These are phyloP conservation scores for Colletotrichum falcatum DNA, from an alignment of 2,329 filamentous ascomycete species.

Conservation along the genomic window DNA sequence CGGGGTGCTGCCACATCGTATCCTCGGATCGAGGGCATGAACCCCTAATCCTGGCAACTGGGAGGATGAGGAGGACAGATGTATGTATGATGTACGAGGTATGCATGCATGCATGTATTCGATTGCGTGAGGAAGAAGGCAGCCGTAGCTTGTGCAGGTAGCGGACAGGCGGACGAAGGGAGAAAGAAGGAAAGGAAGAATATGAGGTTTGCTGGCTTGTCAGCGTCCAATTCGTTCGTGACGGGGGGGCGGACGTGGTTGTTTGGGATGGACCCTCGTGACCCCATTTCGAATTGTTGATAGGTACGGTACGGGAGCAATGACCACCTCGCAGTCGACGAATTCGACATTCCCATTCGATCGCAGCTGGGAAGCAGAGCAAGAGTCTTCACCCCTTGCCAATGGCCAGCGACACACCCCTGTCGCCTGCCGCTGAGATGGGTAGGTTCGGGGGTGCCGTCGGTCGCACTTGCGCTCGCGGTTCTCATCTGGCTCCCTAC, in stretches of 20 bases:
- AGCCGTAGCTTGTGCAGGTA: background rate
- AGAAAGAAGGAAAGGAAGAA: background rate
- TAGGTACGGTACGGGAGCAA: conserved; percentile 18
- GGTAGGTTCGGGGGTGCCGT: conserved; percentile 27
- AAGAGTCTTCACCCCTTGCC: conserved; percentile 3
- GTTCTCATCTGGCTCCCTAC: background rate
- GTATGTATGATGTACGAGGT: no score
- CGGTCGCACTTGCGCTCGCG: background rate
- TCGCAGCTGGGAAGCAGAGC: background rate
- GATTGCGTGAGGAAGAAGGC: background rate
- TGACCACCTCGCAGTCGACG: background rate
- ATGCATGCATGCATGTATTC: background rate
- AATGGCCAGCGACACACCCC: background rate
- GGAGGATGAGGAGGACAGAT: background rate
- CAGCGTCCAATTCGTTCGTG: conserved; percentile 23
- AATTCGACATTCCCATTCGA: conserved; percentile 5
- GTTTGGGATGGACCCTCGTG: conserved; percentile 38
- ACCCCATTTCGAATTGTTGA: conserved; percentile 29
- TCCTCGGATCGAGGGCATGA: no score
- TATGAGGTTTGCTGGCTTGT: conserved; percentile 15
- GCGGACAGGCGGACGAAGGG: conserved; percentile 3
- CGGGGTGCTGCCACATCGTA: background rate
- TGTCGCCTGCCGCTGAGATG: conserved; percentile 11
- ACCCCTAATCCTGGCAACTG: conserved; percentile 21
- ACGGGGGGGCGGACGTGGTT: conserved; percentile 7